Evolutionary conservation across 23 red algal species (phyloP).

Genomic region (Gracilariopsis chorda): DNA sequence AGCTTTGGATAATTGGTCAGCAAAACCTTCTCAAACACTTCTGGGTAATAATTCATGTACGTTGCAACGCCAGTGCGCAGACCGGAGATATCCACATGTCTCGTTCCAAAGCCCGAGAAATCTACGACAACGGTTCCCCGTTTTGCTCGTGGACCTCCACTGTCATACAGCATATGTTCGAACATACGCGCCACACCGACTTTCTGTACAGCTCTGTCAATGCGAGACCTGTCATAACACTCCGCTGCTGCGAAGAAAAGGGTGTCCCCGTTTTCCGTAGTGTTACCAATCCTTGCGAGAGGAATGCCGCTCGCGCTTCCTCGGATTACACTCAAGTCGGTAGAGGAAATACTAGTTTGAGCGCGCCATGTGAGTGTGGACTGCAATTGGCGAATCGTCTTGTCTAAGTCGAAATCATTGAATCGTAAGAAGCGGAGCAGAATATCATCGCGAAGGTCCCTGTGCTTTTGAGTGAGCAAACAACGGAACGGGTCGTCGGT

Average conservation of each 20-base stretch:
- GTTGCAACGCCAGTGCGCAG: neutral
- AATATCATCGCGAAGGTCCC: constrained; percentile 2
- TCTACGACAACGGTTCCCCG: constrained; percentile 41
- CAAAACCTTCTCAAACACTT: constrained; percentile 39
- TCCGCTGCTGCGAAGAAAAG: constrained; percentile 28
- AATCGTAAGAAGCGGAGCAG: constrained; percentile 36
- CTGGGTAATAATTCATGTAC: constrained; percentile 44
- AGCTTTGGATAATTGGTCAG: constrained; percentile 45
- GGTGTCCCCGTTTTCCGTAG: neutral
- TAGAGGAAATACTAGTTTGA: neutral
- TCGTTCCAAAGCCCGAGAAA: constrained; percentile 21
- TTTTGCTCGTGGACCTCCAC: constrained; percentile 13
- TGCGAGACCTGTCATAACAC: neutral
- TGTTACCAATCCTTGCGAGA: neutral
- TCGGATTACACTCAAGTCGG: neutral
- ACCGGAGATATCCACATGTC: constrained; percentile 19
- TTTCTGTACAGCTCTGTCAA: constrained; percentile 24
- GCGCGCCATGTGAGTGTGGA: constrained; percentile 34
- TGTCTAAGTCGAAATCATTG: neutral
- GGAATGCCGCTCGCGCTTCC: constrained; percentile 27
- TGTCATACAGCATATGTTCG: constrained; percentile 54
- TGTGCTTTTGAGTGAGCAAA: neutral
- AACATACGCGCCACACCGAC: constrained; percentile 29
- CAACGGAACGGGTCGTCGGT: neutral
- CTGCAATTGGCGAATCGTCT: constrained; percentile 10